phyloP scores from a whole-genome alignment of 306 rosid species.

The Medicago lupulina region DNA sequence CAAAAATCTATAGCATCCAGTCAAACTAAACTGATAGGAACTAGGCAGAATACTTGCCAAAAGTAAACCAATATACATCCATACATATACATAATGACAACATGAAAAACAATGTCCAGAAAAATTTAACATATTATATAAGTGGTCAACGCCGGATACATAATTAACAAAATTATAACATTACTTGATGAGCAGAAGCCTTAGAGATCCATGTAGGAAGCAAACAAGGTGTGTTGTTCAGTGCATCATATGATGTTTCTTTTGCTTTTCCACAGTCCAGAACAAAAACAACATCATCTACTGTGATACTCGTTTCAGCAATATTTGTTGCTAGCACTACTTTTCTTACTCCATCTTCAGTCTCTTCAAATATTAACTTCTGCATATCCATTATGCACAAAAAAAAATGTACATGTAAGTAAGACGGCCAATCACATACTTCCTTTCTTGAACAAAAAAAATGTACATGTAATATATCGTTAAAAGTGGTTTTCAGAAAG shows the following conservation, averaged over 20 bases:
- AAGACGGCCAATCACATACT: conserved; percentile 20
- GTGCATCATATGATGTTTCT: conserved; percentile 96
- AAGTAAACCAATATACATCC: not conserved
- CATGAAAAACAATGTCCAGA: conserved; percentile 29
- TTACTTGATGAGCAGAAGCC: conserved; percentile 95
- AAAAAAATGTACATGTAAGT: conserved; percentile 34
- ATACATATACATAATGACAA: not conserved
- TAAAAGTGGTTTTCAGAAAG: conserved; percentile 17
- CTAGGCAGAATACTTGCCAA: conserved; percentile 16
- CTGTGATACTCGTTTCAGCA: conserved; percentile 97
- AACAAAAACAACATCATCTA: conserved; percentile 90
- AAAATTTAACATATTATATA: conserved; percentile 4
- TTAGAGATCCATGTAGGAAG: conserved; percentile 98
- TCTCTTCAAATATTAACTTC: conserved; percentile 88
- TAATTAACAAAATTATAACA: conserved; percentile 54
- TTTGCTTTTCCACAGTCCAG: conserved; percentile 99
- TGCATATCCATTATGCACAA: conserved; percentile 57
- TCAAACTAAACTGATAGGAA: conserved; percentile 19
- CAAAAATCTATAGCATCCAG: conserved; percentile 9
- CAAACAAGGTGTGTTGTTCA: conserved; percentile 96
- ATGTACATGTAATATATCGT: conserved; percentile 18
- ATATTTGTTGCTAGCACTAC: conserved; percentile 96
- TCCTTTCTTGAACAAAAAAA: not conserved
- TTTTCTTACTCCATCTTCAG: conserved; percentile 83
- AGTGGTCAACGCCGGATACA: conserved; percentile 17